Conservation (phyloP, 371 early-diverging fungal species). For the Mortierella sp. region DNA sequence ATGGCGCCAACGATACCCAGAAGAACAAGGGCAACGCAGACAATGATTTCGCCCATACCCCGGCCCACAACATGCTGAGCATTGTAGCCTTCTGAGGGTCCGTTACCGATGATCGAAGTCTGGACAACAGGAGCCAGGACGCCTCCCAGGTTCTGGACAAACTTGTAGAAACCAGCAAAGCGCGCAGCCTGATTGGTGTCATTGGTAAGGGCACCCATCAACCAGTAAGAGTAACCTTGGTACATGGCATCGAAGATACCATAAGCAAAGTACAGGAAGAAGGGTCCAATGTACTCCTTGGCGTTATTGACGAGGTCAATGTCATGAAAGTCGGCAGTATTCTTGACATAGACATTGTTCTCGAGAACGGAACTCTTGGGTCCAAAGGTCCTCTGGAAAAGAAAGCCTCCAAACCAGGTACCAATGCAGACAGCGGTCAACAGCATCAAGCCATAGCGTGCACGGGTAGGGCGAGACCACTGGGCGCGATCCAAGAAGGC, state of each 20-base stretch:
- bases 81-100: slow-evolving; percentile 20
- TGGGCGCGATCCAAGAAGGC: slow-evolving; percentile 62
- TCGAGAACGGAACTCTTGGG: slow-evolving; percentile 3
- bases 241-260: slow-evolving; percentile 77
- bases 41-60: slow-evolving; percentile 50
- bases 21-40: slow-evolving; percentile 37
- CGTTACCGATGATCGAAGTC: slow-evolving; percentile 41
- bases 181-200: slow-evolving; percentile 73
- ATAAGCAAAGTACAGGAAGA: slow-evolving; percentile 72
- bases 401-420: slow-evolving; percentile 71
- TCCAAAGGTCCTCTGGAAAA: slow-evolving; percentile 65
- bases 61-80: slow-evolving; percentile 8
- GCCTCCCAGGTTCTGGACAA: slow-evolving; percentile 52
- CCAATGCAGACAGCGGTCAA: slow-evolving; percentile 60
- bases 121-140: slow-evolving; percentile 47
- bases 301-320: slow-evolving; percentile 53
- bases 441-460: slow-evolving; percentile 58
- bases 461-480: slow-evolving; percentile 63
- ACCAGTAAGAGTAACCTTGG: slow-evolving; percentile 80
- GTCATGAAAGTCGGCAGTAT: slow-evolving; percentile 34
- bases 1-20: slow-evolving; percentile 35
- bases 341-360: slow-evolving; percentile 11
- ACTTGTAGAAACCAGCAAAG: slow-evolving; percentile 68
- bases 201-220: slow-evolving; percentile 82
- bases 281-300: slow-evolving; percentile 60